phyloP scores from a whole-genome alignment of 2,329 filamentous ascomycete genomes.

The Sphaerulina musiva region DNA sequence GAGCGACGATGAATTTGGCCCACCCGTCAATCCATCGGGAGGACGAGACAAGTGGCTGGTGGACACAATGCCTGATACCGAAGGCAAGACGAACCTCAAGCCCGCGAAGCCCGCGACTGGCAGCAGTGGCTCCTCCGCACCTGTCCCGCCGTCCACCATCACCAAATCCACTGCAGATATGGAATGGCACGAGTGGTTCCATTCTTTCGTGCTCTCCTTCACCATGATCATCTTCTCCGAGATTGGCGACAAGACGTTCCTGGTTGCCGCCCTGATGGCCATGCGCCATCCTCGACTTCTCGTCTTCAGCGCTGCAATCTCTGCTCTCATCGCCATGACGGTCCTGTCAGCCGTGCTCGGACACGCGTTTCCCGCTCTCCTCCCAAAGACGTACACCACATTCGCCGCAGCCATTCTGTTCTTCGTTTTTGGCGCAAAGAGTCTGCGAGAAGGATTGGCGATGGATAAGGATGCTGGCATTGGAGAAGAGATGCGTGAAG shows the following conservation, averaged over 20 bases:
- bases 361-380: constrained; percentile 81
- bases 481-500: constrained; percentile 94
- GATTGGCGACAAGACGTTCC: constrained; percentile 96
- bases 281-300: constrained; percentile 95
- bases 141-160: constrained; percentile 5
- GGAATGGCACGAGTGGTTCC: constrained; percentile 44
- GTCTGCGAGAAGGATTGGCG: constrained; percentile 76
- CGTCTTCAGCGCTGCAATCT: constrained; percentile 92
- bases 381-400: constrained; percentile 85
- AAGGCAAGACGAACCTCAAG: constrained; percentile 31
- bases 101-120: constrained; percentile 25
- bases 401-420: constrained; percentile 80
- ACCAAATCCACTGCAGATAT: constrained; percentile 10
- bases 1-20: constrained; percentile 18
- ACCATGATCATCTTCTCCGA: constrained; percentile 98
- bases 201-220: constrained; percentile 86
- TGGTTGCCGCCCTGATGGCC: constrained; percentile 94
- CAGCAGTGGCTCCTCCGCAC: constrained; percentile 15
- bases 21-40: constrained; percentile 21
- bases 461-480: constrained; percentile 90
- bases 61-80: constrained; percentile 36
- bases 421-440: constrained; percentile 77
- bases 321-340: constrained; percentile 84
- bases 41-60: constrained; percentile 29
- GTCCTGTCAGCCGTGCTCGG: constrained; percentile 86